A percentile compares a stretch with the other conserved stretches of the same genome.
Evolutionary conservation across 805 yeast genomes (phyloP).

Genomic region (Wickerhamia fluorescens): DNA sequence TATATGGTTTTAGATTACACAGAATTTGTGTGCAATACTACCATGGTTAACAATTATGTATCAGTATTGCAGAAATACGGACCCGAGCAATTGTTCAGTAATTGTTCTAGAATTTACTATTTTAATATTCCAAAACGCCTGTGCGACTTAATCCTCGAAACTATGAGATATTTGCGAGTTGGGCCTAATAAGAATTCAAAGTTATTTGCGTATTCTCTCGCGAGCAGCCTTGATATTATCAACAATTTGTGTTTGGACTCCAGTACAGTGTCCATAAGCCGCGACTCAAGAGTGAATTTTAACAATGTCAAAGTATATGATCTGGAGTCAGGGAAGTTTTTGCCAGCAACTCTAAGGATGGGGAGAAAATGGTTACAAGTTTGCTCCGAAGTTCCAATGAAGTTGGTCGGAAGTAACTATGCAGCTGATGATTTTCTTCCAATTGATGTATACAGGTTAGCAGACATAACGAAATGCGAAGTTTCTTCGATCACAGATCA

Average conservation of each 20-base stretch:
- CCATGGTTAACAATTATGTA: constrained; percentile 22
- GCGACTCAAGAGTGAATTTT: constrained; percentile 32
- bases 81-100: constrained; percentile 44
- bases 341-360: constrained; percentile 57
- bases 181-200: constrained; percentile 10
- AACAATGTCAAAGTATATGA: constrained; percentile 40
- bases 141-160: constrained; percentile 2
- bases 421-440: constrained; percentile 26
- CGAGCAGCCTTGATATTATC: constrained; percentile 26
- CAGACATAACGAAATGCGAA: constrained; percentile 33
- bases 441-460: constrained; percentile 25
- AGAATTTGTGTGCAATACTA: constrained; percentile 34
- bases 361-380: constrained; percentile 65
- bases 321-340: constrained; percentile 38
- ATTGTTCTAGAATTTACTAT: constrained; percentile 49
- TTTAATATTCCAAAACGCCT: constrained; percentile 36
- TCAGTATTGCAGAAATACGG: constrained; percentile 35
- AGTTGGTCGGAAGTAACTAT: constrained; percentile 12
- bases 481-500: constrained; percentile 19
- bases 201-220: constrained; percentile 27
- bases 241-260: constrained; percentile 30
- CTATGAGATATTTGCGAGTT: constrained; percentile 17
- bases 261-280: constrained; percentile 23
- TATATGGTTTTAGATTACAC: constrained; percentile 66
- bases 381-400: constrained; percentile 17